Evolutionary conservation across 2,329 filamentous ascomycete species (phyloP), one percentile per base, ranked within the genome.

Genomic region (Colletotrichum truncatum): DNA sequence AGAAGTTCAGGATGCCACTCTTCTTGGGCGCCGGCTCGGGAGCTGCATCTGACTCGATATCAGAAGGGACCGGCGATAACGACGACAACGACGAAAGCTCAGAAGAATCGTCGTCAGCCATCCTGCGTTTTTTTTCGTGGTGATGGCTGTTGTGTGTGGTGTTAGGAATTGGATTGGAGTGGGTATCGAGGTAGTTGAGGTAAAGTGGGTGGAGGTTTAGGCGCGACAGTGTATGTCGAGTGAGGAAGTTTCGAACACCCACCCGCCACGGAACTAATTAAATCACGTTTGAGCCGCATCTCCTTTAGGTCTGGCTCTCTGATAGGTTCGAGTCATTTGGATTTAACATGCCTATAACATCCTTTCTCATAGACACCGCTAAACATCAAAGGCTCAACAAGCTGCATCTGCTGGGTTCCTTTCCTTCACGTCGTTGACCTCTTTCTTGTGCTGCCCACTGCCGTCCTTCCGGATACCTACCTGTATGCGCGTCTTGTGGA

Each of bases 1-100:
- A 90, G 85, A 90, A 91, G 79, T 89, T 90, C 64, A 90, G 80
- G 69, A 91, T 90, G 67, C 88, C 87, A 71, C 82, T 78, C 70
- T 87, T 86, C 64, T 81, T 77, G 21, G 55, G 21, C 36, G 46
- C 84, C 76, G 70, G 83, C 76, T 87, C 85, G 63, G 79, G 77
- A 68, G 85, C 82, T 57, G 84, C 83, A 45, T 89, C 87, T n/a
- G 84, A 78, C 70, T 82, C 81, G 46, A 78, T 78, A 67, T 82
- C 81, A 9, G 79, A 82, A 16, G 80, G 80, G 53, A 74, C 78
- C 49, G 80, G 80, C 58, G 80, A 82, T 61, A 82, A 70, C 51
- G 81, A 85, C 18, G 84, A 85, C 55, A 86, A 72, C 32, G 86
- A 89, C 46, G 89, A 90, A 62, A 91, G 82, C 60, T 90, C 87